Base-by-base conservation (phyloP, 2,329 filamentous ascomycete species). In the Aureobasidium namibiae region DNA sequence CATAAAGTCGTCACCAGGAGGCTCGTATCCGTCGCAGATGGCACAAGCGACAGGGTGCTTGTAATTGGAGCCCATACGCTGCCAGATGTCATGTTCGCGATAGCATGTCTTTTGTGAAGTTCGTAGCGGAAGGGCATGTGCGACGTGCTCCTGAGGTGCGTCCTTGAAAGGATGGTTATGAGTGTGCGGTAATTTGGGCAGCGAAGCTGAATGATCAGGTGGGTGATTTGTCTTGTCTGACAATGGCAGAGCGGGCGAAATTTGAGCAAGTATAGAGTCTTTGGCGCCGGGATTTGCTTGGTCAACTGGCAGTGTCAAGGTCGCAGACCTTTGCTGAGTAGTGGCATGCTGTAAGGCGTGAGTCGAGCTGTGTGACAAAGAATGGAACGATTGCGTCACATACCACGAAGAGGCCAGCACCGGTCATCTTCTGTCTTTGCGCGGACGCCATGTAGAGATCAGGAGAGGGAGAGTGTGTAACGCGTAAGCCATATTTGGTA, bases 401-500 rank as follows among this genome's bases (percentile, higher is more conserved):
- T 48, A 63, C 61, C 36, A 53, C 52, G 26, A 63, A 63, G 1
- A 63, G 45, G n/a, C 58, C 60, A 36, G 61, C 59, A 24, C 61
- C 61, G 3, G 60, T 61, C 42, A 60, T 54, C 33, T 63, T 63
- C 60, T 58, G 59, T n/a, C 48, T 26, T 18, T 60, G 48, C 4
- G 46, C 24, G 18, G 46, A 36, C 7, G n/a, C 33, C 42, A 39
- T 44, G 9, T n/a, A 36, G 16, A 34, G 42, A 31, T 61, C 53
- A 16, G 60, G 60, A 2, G 60, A 58, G n/a, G 60, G 60, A 33
- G 53, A 52, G 13, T 49, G 38, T 8, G 36, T 50, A 3, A 45
- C 31, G 34, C 60, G 42, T 21, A 63, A 45, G 16, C 62, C 62
- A 39, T 63, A 63, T 38, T 61, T 61, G 36, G 60, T 63, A 29